These are phyloP conservation scores for Casaregolazyma lundiana DNA, from an alignment of 1,139 yeast genomes.

Conservation along the genomic window DNA sequence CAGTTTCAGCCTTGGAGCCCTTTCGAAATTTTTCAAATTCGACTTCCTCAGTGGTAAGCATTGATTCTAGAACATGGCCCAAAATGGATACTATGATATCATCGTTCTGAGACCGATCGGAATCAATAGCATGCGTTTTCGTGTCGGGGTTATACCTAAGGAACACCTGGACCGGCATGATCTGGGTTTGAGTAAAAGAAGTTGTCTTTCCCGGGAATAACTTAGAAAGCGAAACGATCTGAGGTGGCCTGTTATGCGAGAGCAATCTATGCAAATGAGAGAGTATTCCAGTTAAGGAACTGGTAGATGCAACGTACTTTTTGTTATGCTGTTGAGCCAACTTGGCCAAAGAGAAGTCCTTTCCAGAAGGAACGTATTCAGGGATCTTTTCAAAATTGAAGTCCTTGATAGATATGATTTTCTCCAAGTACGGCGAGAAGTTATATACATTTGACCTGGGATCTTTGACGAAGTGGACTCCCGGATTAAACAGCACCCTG, in stretches of 20 bases:
- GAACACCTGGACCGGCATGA: constrained; percentile 42
- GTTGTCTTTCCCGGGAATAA: constrained; percentile 36
- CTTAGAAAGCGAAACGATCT: constrained; percentile 42
- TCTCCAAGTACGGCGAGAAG: constrained; percentile 57
- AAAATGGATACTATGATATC: constrained; percentile 70
- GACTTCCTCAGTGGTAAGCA: constrained; percentile 55
- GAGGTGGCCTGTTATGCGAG: constrained; percentile 55
- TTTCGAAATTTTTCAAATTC: constrained; percentile 41
- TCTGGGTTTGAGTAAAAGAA: constrained; percentile 35
- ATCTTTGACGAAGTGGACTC: constrained; percentile 75
- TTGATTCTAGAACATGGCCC: constrained; percentile 74
- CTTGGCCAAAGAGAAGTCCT: constrained; percentile 49
- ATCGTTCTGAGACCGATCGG: constrained; percentile 63
- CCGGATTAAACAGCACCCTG: constrained; percentile 72
- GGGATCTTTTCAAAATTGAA: constrained; percentile 60
- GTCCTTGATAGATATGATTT: constrained; percentile 61
- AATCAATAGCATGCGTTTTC: constrained; percentile 57
- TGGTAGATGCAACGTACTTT: constrained; percentile 73
- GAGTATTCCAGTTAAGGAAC: constrained; percentile 75
- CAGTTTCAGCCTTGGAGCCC: constrained; percentile 5
- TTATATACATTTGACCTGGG: constrained; percentile 70
- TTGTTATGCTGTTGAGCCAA: constrained; percentile 43
- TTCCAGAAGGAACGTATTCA: constrained; percentile 61
- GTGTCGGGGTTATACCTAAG: constrained; percentile 36
- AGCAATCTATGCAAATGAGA: constrained; percentile 68